These are phyloP conservation scores for Waltiozyma sp. DNA, from an alignment of 1,139 yeast genomes.

Conservation along the genomic window DNA sequence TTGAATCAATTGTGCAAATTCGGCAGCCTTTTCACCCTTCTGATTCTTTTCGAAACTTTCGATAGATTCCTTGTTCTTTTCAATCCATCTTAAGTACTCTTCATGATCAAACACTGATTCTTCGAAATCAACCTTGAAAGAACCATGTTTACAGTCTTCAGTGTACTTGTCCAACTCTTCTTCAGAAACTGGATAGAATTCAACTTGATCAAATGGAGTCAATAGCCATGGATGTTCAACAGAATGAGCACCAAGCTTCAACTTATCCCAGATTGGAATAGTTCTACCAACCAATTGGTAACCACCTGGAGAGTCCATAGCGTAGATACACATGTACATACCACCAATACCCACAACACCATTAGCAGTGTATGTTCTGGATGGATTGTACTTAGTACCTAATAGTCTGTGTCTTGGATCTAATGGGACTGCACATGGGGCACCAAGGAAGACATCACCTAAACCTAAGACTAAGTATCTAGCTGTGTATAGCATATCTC, in stretches of 20 bases:
- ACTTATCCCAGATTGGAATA: conserved; percentile 94
- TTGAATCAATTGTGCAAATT: conserved; percentile 74
- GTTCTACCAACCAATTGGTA: conserved; percentile 95
- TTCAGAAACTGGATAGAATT: conserved; percentile 85
- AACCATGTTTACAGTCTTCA: conserved; percentile 74
- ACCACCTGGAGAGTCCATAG: conserved; percentile 98
- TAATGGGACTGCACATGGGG: conserved; percentile 96
- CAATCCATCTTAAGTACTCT: conserved; percentile 69
- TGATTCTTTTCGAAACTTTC: conserved; percentile 57
- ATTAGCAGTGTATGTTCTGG: conserved; percentile 90
- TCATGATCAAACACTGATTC: conserved; percentile 78
- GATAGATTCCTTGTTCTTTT: conserved; percentile 61
- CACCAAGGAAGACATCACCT: conserved; percentile 95
- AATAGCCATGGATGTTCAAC: conserved; percentile 76
- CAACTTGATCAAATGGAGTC: conserved; percentile 86
- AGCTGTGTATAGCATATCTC: conserved; percentile 79
- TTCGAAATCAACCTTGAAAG: conserved; percentile 60
- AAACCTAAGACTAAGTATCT: conserved; percentile 85
- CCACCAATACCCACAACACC: conserved; percentile 98
- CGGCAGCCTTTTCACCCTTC: conserved; percentile 72
- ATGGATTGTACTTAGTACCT: conserved; percentile 92
- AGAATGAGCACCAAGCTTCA: conserved; percentile 61
- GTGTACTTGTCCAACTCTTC: conserved; percentile 62
- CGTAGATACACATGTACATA: conserved; percentile 95
- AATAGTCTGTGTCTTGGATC: conserved; percentile 91